Percentiles rank a stretch among this genome's conserved stretches.
Conservation (phyloP, 2,329 filamentous ascomycete genomes). For the Waltergamsia citrina region DNA sequence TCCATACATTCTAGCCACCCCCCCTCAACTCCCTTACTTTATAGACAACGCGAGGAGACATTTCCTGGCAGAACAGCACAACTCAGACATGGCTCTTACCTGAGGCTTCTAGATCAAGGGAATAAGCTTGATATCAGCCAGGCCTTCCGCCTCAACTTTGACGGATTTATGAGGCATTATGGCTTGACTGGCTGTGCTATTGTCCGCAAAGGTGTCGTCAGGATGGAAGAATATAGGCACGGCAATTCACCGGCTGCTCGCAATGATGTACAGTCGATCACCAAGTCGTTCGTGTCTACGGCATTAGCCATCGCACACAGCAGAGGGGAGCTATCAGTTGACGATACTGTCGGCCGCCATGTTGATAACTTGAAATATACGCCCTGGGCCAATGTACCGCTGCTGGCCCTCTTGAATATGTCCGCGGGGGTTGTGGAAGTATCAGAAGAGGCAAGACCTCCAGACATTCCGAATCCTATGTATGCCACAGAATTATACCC, state of each 20-base stretch:
- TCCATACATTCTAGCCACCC: no score
- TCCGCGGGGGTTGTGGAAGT: neutral
- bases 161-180: neutral
- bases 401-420: neutral
- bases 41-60: no score
- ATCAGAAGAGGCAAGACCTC: no score
- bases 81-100: no score
- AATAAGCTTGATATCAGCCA: no score
- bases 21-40: no score
- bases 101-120: no score
- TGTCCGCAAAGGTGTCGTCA: neutral
- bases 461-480: neutral
- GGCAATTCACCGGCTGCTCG: neutral
- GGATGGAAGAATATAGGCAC: constrained; percentile 1
- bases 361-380: neutral
- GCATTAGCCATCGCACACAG: neutral
- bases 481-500: neutral
- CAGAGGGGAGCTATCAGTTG: neutral
- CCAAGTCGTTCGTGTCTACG: neutral
- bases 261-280: constrained; percentile 1
- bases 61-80: no score
- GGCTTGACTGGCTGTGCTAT: neutral
- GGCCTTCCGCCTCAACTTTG: no score
- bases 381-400: neutral
- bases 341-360: neutral